Conservation (phyloP, 2,329 filamentous ascomycete genomes). For the Aspergillus felis region DNA sequence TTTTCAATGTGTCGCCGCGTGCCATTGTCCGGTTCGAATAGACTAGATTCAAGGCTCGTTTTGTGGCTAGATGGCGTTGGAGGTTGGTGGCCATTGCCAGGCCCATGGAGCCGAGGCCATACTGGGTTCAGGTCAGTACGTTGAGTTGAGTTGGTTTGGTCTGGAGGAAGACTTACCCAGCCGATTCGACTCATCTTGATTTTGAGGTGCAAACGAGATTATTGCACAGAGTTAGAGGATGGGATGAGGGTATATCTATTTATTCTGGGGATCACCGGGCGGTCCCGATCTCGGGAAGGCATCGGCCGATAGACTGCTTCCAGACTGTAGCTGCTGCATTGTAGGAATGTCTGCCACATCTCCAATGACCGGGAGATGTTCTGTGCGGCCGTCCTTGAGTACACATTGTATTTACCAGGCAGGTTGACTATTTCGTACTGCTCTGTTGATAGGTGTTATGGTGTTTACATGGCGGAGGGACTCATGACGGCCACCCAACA, state of each 20-base stretch:
- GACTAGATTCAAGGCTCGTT: slow-evolving; percentile 29
- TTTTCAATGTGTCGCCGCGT: slow-evolving; percentile 34
- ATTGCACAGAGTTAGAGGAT: not conserved
- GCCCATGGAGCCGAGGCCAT: slow-evolving; percentile 45
- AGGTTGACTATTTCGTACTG: not conserved
- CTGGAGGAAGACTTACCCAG: slow-evolving; percentile 25
- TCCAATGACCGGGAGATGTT: not conserved
- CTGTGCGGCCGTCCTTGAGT: not conserved
- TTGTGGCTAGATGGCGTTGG: slow-evolving; percentile 36
- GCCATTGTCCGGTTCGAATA: slow-evolving; percentile 42
- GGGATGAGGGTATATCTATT: not conserved
- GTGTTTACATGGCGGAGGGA: not conserved
- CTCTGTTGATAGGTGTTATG: not conserved
- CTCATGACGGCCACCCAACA: not conserved
- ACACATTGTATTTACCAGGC: not conserved
- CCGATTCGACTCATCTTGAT: slow-evolving; percentile 31
- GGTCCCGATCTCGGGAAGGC: slow-evolving; percentile 17
- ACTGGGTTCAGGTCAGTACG: slow-evolving; percentile 20
- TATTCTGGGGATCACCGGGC: slow-evolving; percentile 9
- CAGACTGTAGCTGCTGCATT: not conserved
- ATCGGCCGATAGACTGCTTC: slow-evolving; percentile 1
- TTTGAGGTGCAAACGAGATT: not conserved
- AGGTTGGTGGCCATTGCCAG: slow-evolving; percentile 44
- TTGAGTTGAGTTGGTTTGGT: not conserved
- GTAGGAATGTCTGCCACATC: no score